A percentile compares a stretch with the other conserved stretches of the same genome.
These are phyloP conservation scores for Magnusiomyces suaveolens DNA, from an alignment of 1,139 yeast species.

Conservation along the genomic window DNA sequence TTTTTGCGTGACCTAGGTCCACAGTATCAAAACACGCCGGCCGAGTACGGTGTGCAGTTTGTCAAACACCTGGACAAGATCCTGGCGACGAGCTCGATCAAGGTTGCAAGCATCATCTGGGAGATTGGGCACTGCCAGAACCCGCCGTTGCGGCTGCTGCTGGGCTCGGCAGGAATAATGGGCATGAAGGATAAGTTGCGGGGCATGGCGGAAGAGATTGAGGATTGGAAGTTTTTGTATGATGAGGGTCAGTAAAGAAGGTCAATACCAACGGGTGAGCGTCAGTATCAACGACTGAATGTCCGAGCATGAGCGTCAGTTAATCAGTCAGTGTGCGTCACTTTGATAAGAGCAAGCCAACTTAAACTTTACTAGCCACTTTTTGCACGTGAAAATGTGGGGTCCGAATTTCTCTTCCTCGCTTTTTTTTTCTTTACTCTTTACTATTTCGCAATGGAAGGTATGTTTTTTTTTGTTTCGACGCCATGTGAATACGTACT, in stretches of 20 bases:
- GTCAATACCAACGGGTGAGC: too few relatives aligned
- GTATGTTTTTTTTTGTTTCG: too few relatives aligned
- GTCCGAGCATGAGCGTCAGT: too few relatives aligned
- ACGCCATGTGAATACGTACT: too few relatives aligned
- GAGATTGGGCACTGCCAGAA: conserved; percentile 25
- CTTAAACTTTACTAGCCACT: too few relatives aligned
- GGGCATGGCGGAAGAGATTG: conserved; percentile 30
- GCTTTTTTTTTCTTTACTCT: too few relatives aligned
- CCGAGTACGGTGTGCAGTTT: conserved; percentile 15
- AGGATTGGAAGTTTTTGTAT: conserved; percentile 33
- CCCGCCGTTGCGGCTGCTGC: conserved; percentile 27
- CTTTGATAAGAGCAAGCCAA: too few relatives aligned
- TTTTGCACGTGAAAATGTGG: too few relatives aligned
- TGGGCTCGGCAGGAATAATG: conserved; percentile 26
- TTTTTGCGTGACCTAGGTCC: conserved; percentile 11
- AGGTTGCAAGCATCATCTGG: conserved; percentile 15
- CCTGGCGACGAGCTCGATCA: conserved; percentile 13
- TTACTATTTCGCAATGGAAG: too few relatives aligned
- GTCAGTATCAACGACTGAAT: too few relatives aligned
- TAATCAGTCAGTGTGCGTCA: too few relatives aligned
- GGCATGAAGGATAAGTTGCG: conserved; percentile 28
- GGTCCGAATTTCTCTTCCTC: too few relatives aligned
- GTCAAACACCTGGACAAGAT: conserved; percentile 13
- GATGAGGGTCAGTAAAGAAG: conserved; percentile 14
- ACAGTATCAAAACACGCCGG: conserved; percentile 15